Base-by-base conservation (phyloP, 1,284 basidiomycete species). In the Sphagnurus paluster region DNA sequence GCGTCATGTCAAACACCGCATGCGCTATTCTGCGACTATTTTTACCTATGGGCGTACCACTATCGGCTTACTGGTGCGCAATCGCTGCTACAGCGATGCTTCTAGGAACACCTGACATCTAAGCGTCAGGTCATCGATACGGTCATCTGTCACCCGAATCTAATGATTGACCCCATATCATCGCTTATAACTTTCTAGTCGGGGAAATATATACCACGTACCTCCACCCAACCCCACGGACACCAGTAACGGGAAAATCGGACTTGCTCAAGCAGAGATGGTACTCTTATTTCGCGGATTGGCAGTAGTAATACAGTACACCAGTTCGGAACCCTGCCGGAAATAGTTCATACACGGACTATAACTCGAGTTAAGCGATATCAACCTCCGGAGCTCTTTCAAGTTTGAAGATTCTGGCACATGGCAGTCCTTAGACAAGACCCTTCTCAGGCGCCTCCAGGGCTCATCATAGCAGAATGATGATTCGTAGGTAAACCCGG, bases 381-480 rank as follows among this genome's bases (percentile, higher is more conserved):
- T 46, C 44, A 30, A 21, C 23, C 42, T 42, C 21, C 5, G 26
- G 49, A 19, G 8, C 11, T 39, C 38, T n/a, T 29, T 33, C 13
- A 38, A 25, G 23, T 11, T 24, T 11, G 29, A 39, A 23, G 37
- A n/a, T 20, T 10, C 2, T 29, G 39, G 30, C 42, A 47, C 43
- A 43, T 34, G 46, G 17, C 29, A 24, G 17, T 37, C 23, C 24
- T 32, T 36, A 46, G 30, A 38, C 41, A 41, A 45, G 14, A 40
- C 34, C 36, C 13, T 39, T 34, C 39, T 32, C 41, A 44, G 3
- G 24, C 37, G 37, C 47, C 41, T 40, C 44, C 33, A 48, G 44
- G 29, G 33, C 32, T 33, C 30, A 2, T 33, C 14, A 16, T 23
- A 36, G 34, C 11, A 28, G 39, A 19, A 39, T 10, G 19, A 20